These are phyloP conservation scores for Cyclocybe aegerita DNA, from an alignment of 768 basidiomycete genomes.

Conservation along the genomic window DNA sequence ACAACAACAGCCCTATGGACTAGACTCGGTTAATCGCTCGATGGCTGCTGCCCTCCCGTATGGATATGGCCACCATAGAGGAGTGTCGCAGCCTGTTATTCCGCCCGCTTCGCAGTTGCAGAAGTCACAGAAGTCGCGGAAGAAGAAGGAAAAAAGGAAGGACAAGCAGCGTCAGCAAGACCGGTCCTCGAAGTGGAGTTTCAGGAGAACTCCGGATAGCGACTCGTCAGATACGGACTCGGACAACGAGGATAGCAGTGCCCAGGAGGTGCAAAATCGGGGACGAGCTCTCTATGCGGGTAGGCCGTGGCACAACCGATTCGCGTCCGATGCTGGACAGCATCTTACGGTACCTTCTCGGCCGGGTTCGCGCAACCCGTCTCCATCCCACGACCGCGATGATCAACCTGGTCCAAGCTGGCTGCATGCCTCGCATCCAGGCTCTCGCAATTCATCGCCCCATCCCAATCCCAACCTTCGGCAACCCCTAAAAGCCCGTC, in stretches of 20 bases:
- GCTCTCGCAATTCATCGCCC: constrained; percentile 10
- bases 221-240: neutral
- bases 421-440: neutral
- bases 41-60: neutral
- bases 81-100: neutral
- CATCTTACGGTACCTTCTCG: too few species aligned
- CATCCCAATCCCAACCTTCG: constrained; percentile 2
- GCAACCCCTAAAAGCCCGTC: neutral
- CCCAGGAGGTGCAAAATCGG: too few species aligned
- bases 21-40: neutral
- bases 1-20: too few species aligned
- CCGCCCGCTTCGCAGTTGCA: neutral
- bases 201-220: neutral
- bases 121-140: neutral
- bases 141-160: constrained; percentile 14
- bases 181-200: constrained; percentile 10
- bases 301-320: constrained; percentile 1
- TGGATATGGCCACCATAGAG: neutral
- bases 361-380: too few species aligned
- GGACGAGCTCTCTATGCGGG: too few species aligned
- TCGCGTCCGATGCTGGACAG: neutral
- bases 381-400: too few species aligned
- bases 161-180: constrained; percentile 11
- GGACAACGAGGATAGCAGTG: neutral
- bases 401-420: too few species aligned